phyloP scores from a whole-genome alignment of 73 alveolate genomes.

The Paramecium sexaurelia region DNA sequence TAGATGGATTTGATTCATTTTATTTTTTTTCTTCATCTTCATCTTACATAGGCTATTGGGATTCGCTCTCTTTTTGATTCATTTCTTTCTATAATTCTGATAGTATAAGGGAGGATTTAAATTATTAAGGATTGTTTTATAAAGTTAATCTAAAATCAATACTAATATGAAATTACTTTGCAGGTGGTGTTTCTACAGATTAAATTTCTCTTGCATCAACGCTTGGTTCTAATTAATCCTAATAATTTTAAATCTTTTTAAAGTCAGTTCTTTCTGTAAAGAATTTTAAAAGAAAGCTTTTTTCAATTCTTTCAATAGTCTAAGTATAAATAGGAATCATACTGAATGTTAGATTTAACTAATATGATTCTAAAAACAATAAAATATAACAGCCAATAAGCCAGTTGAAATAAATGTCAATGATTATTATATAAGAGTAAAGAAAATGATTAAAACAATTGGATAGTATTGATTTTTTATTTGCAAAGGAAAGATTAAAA shows the following conservation, averaged over 20 bases:
- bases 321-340: background rate
- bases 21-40: background rate
- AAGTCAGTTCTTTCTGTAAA: background rate
- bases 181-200: background rate
- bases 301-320: background rate
- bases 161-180: background rate
- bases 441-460: background rate
- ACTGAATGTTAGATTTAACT: background rate
- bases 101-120: too few species aligned
- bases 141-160: background rate
- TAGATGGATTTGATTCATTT: background rate
- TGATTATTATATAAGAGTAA: background rate
- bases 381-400: background rate
- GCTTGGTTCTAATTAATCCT: slow-evolving; percentile 20
- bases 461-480: background rate
- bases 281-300: background rate
- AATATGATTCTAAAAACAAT: background rate
- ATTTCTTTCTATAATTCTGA: too few species aligned
- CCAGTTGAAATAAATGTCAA: background rate
- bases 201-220: background rate
- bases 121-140: background rate
- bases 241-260: background rate
- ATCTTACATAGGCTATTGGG: background rate
- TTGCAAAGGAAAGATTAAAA: background rate
- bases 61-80: too few species aligned